Conservation (phyloP, 345 rosid species). For the Salix koriyanagi region DNA sequence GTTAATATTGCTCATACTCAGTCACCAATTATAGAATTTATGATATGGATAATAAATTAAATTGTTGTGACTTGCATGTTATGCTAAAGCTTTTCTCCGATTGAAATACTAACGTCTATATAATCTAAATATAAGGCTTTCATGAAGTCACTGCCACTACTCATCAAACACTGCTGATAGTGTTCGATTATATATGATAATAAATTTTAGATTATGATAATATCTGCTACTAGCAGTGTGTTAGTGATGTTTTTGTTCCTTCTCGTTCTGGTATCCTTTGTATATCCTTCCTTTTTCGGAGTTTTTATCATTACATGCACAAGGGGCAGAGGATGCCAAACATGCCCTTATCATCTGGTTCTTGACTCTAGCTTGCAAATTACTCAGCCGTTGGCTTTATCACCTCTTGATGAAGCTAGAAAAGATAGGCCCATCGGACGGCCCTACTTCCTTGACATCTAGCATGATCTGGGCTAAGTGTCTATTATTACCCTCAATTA, state of each 20-base stretch:
- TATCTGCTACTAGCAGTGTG: not conserved
- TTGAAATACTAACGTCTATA: not conserved
- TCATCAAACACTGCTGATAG: conserved; percentile 4
- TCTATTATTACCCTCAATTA: not conserved
- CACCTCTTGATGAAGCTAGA: not conserved
- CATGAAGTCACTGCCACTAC: not conserved
- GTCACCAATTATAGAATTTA: too few relatives aligned
- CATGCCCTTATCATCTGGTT: not conserved
- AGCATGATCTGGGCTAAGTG: not conserved
- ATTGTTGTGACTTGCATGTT: too few relatives aligned
- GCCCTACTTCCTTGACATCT: not conserved
- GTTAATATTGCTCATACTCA: too few relatives aligned
- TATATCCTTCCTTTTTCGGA: not conserved
- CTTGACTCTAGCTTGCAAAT: too few relatives aligned
- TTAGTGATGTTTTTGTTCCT: not conserved
- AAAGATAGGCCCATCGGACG: not conserved
- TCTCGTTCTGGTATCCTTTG: not conserved
- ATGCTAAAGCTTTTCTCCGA: not conserved
- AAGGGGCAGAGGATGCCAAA: not conserved
- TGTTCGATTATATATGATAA: not conserved
- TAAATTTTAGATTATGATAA: not conserved
- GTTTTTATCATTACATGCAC: not conserved
- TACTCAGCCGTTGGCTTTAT: too few relatives aligned
- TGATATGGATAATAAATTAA: too few relatives aligned
- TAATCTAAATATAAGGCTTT: not conserved